Evolutionary conservation across 495 filamentous ascomycete genomes (phyloP).

Genomic region (Emericellopsis terricola): DNA sequence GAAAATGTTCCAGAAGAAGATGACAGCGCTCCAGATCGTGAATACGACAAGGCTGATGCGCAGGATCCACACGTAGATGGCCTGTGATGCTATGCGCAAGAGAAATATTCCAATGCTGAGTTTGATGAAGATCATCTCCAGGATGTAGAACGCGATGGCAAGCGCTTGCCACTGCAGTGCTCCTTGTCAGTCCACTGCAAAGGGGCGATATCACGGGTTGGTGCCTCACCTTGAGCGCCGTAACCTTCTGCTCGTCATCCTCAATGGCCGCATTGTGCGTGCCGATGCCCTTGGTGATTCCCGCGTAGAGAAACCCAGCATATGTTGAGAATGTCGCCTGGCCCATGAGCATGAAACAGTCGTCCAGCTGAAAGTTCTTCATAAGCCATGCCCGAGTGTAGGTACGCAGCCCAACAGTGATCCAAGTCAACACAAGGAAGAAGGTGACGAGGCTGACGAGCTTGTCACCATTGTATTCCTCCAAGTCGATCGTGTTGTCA

Average conservation of each 20-base stretch:
- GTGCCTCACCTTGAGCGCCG: conserved; percentile 12
- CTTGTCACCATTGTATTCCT: conserved; percentile 15
- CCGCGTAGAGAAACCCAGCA: conserved; percentile 13
- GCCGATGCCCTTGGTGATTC: conserved; percentile 16
- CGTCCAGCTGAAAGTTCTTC: conserved; percentile 19
- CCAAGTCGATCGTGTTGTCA: conserved; percentile 1
- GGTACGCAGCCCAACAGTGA: conserved; percentile 16
- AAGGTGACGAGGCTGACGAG: conserved; percentile 11
- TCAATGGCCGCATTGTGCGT: conserved; percentile 16
- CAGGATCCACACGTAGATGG: conserved; percentile 17
- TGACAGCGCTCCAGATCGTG: conserved; percentile 15
- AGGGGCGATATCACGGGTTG: not conserved
- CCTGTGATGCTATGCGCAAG: conserved; percentile 16
- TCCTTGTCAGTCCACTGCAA: not conserved
- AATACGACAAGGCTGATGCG: conserved; percentile 15
- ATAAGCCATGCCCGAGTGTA: conserved; percentile 18
- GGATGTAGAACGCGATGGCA: conserved; percentile 17
- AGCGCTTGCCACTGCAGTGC: conserved; percentile 17
- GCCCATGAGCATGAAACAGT: conserved; percentile 22
- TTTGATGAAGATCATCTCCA: conserved; percentile 27
- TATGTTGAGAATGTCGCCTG: conserved; percentile 20
- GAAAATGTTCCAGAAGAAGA: conserved; percentile 24
- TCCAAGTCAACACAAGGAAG: conserved; percentile 14
- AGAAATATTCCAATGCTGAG: conserved; percentile 24
- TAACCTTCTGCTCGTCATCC: conserved; percentile 13